Base-by-base conservation (phyloP, 2,329 filamentous ascomycete species). In the Ceratocystis albifundus region DNA sequence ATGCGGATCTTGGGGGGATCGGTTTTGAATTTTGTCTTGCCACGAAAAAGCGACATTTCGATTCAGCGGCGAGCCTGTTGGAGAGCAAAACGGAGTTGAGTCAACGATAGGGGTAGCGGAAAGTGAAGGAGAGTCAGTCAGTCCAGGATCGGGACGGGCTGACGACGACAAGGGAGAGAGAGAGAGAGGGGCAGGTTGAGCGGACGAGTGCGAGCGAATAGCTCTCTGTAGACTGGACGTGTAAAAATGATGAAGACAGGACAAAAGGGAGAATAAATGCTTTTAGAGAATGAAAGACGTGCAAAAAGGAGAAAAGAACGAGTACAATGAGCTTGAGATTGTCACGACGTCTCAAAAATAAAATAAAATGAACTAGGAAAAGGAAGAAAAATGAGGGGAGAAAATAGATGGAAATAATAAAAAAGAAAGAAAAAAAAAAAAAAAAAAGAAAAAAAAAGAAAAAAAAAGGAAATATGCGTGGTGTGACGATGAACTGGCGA, bases 11-110 rank as follows among this genome's bases (percentile, higher is more conserved):
- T 77, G 66, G 79, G 77, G 65, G 77, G 76, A 69, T 80, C 77
- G 69, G 77, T 74, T 74, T 82, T 82, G 74, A 81, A 78, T 72
- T 81, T 83, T 69, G 76, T 77, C 69, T 78, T 78, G 65, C 73
- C 74, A 68, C 76, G 75, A 68, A 78, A 75, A 66, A 78, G 74
- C 32, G 71, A 71, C 72, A 73, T 73, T 17, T 4, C 50, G 36
- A 44, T 25, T 32, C 17, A 20, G 30, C 41, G 20, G 53, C 32
- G 46, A 25, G 59, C 36, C 36, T 41, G 36, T 10, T 41, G 53
- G 15, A 22, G 48, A 25, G 48, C 48, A 20, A 25, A 20, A 20
- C 46, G 7, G 48, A 7, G 57, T 20, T 4, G 57, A 44, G 36
- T n/a, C 36, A 41, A 41, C 36, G 57, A 15, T 41, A 15, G 20